Conservation (phyloP, 805 yeast species). For the Zygotorulaspora danielsina region DNA sequence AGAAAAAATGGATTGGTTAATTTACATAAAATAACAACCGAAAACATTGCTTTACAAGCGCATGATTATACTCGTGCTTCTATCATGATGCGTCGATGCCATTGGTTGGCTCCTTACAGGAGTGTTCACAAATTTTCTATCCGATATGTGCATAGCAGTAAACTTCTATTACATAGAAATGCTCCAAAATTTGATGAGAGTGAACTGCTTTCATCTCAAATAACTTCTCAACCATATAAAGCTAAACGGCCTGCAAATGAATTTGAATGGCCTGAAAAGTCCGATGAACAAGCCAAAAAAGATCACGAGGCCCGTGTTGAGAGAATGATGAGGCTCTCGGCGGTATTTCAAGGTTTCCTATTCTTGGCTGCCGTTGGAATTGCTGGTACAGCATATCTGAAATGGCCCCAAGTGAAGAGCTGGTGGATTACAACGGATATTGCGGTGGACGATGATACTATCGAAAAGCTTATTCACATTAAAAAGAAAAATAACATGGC, state of each 20-base stretch:
- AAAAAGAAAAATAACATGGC: constrained; percentile 16
- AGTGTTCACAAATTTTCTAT: not conserved
- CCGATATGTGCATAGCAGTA: not conserved
- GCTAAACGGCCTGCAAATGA: constrained; percentile 26
- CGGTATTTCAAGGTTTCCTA: constrained; percentile 41
- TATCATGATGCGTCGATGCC: no score
- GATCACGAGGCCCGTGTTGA: constrained; percentile 37
- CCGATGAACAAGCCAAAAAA: constrained; percentile 17
- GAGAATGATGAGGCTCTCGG: constrained; percentile 43
- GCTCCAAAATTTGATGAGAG: constrained; percentile 36
- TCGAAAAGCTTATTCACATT: constrained; percentile 21
- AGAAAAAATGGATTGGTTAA: no score
- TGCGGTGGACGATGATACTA: constrained; percentile 23
- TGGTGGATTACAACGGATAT: constrained; percentile 31
- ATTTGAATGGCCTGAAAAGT: constrained; percentile 23
- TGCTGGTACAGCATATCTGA: constrained; percentile 36
- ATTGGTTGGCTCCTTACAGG: not conserved
- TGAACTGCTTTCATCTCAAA: constrained; percentile 27
- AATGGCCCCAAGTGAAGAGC: constrained; percentile 32
- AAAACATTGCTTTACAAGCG: no score
- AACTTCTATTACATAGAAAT: constrained; percentile 15
- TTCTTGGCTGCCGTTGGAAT: constrained; percentile 40
- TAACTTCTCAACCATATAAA: constrained; percentile 28
- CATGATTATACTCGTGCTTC: no score
- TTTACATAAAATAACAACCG: no score